A percentile compares a stretch with the other conserved stretches of the same genome.
Conservation (phyloP, 2,329 filamentous ascomycete species). For the Aspergillus cejpii region DNA sequence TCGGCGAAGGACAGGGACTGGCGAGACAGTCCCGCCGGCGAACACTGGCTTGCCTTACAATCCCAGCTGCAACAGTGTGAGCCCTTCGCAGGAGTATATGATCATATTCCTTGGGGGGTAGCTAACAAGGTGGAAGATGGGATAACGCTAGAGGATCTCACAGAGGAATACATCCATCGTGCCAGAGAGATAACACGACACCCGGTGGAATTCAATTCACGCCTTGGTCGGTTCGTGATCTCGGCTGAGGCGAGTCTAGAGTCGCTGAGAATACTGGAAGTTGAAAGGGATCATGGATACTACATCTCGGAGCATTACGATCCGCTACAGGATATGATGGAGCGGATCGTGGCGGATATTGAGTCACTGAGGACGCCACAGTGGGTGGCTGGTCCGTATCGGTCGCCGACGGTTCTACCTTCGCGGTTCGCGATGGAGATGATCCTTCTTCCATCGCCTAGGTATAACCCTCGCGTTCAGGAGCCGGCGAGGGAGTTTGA, state of each 20-base stretch:
- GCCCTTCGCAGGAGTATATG: background rate
- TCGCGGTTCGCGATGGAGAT: background rate
- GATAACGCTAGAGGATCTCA: slow-evolving; percentile 3
- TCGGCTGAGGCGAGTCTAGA: background rate
- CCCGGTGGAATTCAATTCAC: slow-evolving; percentile 1
- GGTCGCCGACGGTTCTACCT: background rate
- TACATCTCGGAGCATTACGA: background rate
- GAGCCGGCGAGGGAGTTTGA: background rate
- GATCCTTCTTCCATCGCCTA: background rate
- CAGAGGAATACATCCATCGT: slow-evolving; percentile 7
- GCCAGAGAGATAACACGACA: slow-evolving; percentile 1
- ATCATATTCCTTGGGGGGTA: background rate
- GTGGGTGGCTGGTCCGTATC: background rate
- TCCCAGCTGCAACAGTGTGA: background rate
- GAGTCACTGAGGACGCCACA: background rate
- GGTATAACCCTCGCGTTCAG: background rate
- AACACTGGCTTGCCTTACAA: slow-evolving; percentile 9
- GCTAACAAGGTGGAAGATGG: background rate
- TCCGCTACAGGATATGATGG: background rate
- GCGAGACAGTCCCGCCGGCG: slow-evolving; percentile 2
- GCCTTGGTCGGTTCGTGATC: background rate
- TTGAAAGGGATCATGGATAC: background rate
- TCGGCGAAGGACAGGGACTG: background rate
- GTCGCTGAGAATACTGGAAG: background rate
- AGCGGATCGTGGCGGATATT: slow-evolving; percentile 3